phyloP scores from a whole-genome alignment of 2,329 filamentous ascomycete species.

The Leptographium flavum region DNA sequence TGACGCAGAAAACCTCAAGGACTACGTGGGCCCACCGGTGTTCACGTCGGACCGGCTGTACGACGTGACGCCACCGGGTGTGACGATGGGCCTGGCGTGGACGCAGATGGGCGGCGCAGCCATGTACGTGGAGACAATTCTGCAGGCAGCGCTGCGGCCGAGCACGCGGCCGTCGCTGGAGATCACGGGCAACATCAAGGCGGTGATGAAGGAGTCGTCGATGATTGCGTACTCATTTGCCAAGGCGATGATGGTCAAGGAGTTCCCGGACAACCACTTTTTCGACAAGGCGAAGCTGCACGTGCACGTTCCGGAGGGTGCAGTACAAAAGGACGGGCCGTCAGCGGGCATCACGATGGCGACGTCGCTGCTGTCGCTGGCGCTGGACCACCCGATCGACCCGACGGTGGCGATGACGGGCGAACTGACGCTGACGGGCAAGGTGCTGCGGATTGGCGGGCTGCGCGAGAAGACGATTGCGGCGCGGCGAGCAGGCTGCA shows the following conservation, averaged over 20 bases:
- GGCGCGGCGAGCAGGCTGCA: slow-evolving; percentile 80
- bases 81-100: slow-evolving; percentile 97
- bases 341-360: slow-evolving; percentile 97
- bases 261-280: slow-evolving; percentile 84
- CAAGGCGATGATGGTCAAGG: slow-evolving; percentile 72
- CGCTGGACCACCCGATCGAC: slow-evolving; percentile 61
- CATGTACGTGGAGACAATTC: slow-evolving; percentile 91
- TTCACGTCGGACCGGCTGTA: slow-evolving; percentile 95
- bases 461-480: slow-evolving; percentile 95
- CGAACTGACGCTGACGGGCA: slow-evolving; percentile 90
- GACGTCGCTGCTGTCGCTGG: slow-evolving; percentile 77
- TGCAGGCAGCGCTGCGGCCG: slow-evolving; percentile 66
- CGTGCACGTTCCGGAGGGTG: slow-evolving; percentile 90
- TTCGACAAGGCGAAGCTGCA: slow-evolving; percentile 94
- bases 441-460: slow-evolving; percentile 88
- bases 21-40: slow-evolving; percentile 90
- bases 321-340: slow-evolving; percentile 86
- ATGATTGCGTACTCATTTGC: slow-evolving; percentile 91
- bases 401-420: slow-evolving; percentile 95
- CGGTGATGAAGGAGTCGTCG: slow-evolving; percentile 96
- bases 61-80: slow-evolving; percentile 82
- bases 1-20: slow-evolving; percentile 77
- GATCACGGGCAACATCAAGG: slow-evolving; percentile 87
- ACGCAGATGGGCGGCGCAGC: slow-evolving; percentile 93
- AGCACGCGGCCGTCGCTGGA: slow-evolving; percentile 67